Conservation (phyloP, 2,329 filamentous ascomycete genomes). For the Neurospora sp. region DNA sequence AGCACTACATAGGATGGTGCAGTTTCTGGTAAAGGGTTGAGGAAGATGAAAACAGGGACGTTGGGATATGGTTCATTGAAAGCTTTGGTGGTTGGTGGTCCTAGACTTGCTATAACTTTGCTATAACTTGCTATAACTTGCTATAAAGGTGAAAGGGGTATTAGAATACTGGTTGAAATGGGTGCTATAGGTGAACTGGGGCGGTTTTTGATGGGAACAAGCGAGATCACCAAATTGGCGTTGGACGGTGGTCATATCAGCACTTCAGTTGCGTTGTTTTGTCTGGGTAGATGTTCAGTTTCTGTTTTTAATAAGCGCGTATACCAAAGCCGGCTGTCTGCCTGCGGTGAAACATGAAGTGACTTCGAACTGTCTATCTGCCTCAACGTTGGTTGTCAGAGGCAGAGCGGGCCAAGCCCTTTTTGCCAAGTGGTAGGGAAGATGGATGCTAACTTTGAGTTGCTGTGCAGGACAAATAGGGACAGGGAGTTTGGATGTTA, state of each 20-base stretch:
- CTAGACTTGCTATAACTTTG: background rate
- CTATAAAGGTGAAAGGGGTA: background rate
- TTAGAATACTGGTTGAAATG: background rate
- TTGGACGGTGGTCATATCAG: background rate
- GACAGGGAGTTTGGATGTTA: too few species aligned
- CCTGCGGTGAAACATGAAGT: background rate
- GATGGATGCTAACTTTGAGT: too few species aligned
- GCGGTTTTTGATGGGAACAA: background rate
- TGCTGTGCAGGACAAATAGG: too few species aligned
- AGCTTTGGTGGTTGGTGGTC: background rate
- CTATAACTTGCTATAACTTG: background rate
- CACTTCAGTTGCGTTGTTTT: background rate
- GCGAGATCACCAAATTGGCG: background rate
- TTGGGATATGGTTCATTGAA: background rate
- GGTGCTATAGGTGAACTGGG: background rate
- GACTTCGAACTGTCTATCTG: background rate
- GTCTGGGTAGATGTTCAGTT: background rate
- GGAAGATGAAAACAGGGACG: background rate
- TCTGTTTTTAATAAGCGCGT: background rate
- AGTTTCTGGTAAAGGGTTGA: constrained; percentile 68
- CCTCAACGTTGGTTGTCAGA: background rate
- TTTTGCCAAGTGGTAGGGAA: background rate
- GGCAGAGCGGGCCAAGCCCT: background rate
- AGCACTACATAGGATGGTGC: constrained; percentile 99
- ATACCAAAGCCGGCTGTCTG: background rate